Base-by-base conservation (phyloP, 768 basidiomycete genomes). In the Rhodocollybia butyracea region DNA sequence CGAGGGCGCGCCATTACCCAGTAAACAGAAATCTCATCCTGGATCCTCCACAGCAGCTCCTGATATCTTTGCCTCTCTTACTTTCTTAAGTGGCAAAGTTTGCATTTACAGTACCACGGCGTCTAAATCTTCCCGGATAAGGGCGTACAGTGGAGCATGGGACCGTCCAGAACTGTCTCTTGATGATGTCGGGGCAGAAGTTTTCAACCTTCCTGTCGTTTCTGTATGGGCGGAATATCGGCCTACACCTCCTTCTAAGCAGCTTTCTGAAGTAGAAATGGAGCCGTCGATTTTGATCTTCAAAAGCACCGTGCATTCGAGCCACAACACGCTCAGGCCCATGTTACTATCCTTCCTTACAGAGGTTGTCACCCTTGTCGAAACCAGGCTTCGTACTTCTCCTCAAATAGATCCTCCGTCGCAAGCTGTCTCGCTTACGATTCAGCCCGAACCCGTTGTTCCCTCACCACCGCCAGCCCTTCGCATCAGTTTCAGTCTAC, bases 241-340 rank as follows among this genome's bases (percentile, higher is more conserved):
- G 27, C 81, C 88, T 8, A 77, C 79, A 2, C 74, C 83, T 1
- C 67, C 76, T 8, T 70, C 74, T 32, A 78, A 76, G 57, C 60
- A 70, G 3, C 64, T 60, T n/a, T 63, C 63, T 22, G 61, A 60
- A 15, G 58, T 59, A 7, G 71, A 73, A 15, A 59, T 58, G 5
- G 80, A 81, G 57, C 79, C 85, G 0, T 85, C 88, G 1, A 76
- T 79, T 2, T 73, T 96, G 27, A 75, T 91, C 58, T 88, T 97
- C 76, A 94, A 92, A 67, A 81, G 83, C 63, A 89, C 90, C n/a
- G 81, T 98, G 21, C 91, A 94, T 64, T 86, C 89, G 0, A 97
- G 94, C 64, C 81, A 85, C 57, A 98, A 98, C 65, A 85, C 81
- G 2, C 74, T 98, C 24, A 73, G 85, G 42, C 95, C 96, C 0